Percentiles rank a stretch among this genome's conserved stretches.
Conservation (phyloP, 371 early-diverging fungal species). For the Dentiscutata heterogama region DNA sequence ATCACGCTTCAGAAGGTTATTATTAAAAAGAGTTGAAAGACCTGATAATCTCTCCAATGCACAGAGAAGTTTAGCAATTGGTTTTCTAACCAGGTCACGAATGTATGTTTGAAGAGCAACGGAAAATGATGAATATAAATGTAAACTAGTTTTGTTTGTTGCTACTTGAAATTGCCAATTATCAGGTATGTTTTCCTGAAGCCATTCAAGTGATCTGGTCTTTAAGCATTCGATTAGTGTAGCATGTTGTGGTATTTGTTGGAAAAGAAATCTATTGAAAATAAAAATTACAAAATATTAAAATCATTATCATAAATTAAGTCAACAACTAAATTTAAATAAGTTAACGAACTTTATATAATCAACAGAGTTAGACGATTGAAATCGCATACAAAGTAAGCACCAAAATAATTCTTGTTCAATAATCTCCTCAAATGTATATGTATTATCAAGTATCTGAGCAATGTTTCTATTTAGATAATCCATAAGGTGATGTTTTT, state of each 20-base stretch:
- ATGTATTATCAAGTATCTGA: conserved; percentile 22
- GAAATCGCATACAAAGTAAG: conserved; percentile 22
- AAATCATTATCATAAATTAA: background rate
- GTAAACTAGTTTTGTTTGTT: conserved; percentile 32
- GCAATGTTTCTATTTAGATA: background rate
- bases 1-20: background rate
- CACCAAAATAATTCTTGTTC: conserved; percentile 34
- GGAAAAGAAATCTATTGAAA: background rate
- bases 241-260: background rate
- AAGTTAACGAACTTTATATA: background rate
- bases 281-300: too few species aligned
- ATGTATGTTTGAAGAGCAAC: conserved; percentile 39
- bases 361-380: background rate
- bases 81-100: conserved; percentile 18
- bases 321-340: background rate
- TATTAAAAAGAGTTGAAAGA: conserved; percentile 17
- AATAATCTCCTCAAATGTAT: conserved; percentile 34
- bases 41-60: conserved; percentile 35
- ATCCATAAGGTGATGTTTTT: too few species aligned
- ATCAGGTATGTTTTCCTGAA: conserved; percentile 5
- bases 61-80: conserved; percentile 45
- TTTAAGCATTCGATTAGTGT: conserved; percentile 31
- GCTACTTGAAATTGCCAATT: conserved; percentile 44
- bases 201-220: background rate
- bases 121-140: conserved; percentile 43